A percentile compares a stretch with the other conserved stretches of the same genome.
These are phyloP conservation scores for Beta macrorhiza DNA, from an alignment of 179 eudicot species.

Conservation along the genomic window DNA sequence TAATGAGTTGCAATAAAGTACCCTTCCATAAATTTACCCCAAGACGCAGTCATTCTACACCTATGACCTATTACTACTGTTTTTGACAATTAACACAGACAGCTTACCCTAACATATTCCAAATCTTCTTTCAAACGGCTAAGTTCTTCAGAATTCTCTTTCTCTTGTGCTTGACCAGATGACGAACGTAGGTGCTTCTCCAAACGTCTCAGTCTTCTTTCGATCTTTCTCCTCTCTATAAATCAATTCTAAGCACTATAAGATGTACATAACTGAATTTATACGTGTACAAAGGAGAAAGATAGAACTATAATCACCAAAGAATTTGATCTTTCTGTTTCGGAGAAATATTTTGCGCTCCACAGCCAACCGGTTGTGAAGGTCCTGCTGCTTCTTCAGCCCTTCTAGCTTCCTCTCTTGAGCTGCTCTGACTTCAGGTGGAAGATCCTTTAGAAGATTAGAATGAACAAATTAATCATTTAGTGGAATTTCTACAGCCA, in stretches of 20 bases:
- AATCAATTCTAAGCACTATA: slow-evolving; percentile 7
- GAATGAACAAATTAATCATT: not conserved
- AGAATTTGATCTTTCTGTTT: slow-evolving; percentile 77
- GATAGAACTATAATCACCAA: slow-evolving; percentile 48
- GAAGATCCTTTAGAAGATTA: slow-evolving; percentile 57
- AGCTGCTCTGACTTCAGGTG: slow-evolving; percentile 71
- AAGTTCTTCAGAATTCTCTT: slow-evolving; percentile 59
- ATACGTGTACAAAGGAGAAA: not conserved
- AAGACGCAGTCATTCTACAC: not conserved
- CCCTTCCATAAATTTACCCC: not conserved
- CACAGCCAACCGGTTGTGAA: slow-evolving; percentile 59
- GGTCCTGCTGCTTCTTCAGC: slow-evolving; percentile 78
- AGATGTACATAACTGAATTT: slow-evolving; percentile 5
- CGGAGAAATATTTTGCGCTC: slow-evolving; percentile 76
- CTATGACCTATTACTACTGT: not conserved
- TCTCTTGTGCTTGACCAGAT: slow-evolving; percentile 60
- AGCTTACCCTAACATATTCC: slow-evolving; percentile 91
- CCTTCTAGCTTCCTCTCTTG: slow-evolving; percentile 74
- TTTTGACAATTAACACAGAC: slow-evolving; percentile 5
- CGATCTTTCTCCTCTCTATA: slow-evolving; percentile 86
- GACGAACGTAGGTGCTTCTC: slow-evolving; percentile 81
- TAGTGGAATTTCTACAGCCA: not conserved
- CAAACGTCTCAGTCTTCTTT: slow-evolving; percentile 78
- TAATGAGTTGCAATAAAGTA: not conserved
- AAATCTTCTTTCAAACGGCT: slow-evolving; percentile 81